These are phyloP conservation scores for Chytriomyces hyalinus DNA, from an alignment of 192 early-diverging fungal species.

Conservation along the genomic window DNA sequence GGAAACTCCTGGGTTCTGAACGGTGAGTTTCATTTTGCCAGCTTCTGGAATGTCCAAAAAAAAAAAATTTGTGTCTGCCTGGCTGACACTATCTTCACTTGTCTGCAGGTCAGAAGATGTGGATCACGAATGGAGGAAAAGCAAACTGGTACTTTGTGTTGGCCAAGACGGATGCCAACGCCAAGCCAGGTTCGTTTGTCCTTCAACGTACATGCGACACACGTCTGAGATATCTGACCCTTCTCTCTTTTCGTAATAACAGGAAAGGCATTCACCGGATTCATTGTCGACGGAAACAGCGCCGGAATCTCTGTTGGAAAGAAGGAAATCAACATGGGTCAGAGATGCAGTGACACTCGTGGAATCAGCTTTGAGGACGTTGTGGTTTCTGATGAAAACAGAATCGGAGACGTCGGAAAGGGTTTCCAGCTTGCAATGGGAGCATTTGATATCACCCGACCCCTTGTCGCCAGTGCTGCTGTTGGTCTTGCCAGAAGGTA, in stretches of 20 bases:
- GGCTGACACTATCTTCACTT: constrained; percentile 34
- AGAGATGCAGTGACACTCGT: constrained; percentile 89
- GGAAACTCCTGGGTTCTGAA: constrained; percentile 89
- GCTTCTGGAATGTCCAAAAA: neutral
- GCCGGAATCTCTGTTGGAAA: constrained; percentile 90
- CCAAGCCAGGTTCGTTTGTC: constrained; percentile 58
- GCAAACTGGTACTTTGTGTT: constrained; percentile 98
- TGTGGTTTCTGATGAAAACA: constrained; percentile 78
- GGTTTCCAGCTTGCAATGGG: constrained; percentile 99
- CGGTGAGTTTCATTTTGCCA: constrained; percentile 63
- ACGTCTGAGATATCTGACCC: neutral
- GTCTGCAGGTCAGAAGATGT: constrained; percentile 89
- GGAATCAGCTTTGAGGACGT: constrained; percentile 89
- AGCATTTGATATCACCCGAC: constrained; percentile 93
- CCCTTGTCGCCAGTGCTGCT: constrained; percentile 85
- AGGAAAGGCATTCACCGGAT: constrained; percentile 87
- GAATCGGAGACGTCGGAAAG: constrained; percentile 81
- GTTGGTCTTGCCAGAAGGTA: constrained; percentile 81
- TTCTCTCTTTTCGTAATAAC: constrained; percentile 11
- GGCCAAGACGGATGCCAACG: constrained; percentile 83
- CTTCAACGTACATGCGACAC: too few species aligned
- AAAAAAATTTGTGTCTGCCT: neutral
- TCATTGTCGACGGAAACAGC: constrained; percentile 90
- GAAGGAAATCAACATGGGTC: constrained; percentile 98
- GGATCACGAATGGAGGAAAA: constrained; percentile 96